Evolutionary conservation across 306 rosid species (phyloP).

Genomic region (Parietaria judaica): DNA sequence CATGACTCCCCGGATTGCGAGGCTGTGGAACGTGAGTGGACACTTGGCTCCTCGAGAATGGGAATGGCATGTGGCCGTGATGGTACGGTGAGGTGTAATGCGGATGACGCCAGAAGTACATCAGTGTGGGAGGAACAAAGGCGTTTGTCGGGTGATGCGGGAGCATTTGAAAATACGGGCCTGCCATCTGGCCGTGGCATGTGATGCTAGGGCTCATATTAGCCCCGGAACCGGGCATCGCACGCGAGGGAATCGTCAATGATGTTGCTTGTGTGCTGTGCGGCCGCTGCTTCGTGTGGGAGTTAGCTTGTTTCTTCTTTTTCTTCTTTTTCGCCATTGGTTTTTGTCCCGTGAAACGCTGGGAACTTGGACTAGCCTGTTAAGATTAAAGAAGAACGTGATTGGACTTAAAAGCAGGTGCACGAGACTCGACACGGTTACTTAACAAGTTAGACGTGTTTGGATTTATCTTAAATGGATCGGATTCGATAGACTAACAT

Average conservation of each 20-base stretch:
- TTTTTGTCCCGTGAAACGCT: slow-evolving; percentile 34
- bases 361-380: slow-evolving; percentile 36
- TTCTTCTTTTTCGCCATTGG: slow-evolving; percentile 23
- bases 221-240: slow-evolving; percentile 23
- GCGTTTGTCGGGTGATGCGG: slow-evolving; percentile 43
- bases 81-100: slow-evolving; percentile 35
- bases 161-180: slow-evolving; percentile 22
- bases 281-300: slow-evolving; percentile 27
- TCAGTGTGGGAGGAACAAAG: slow-evolving; percentile 48
- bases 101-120: slow-evolving; percentile 68
- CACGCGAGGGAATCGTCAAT: neutral
- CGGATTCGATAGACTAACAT: no score
- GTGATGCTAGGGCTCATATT: slow-evolving; percentile 9
- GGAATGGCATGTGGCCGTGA: slow-evolving; percentile 43
- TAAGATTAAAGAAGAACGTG: slow-evolving; percentile 5
- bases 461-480: no score
- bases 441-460: no score
- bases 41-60: slow-evolving; percentile 37
- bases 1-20: slow-evolving; percentile 19
- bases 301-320: slow-evolving; percentile 27
- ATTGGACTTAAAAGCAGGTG: no score
- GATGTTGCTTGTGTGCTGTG: slow-evolving; percentile 12
- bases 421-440: no score
- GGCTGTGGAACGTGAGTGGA: slow-evolving; percentile 44
- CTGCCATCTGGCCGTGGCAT: slow-evolving; percentile 25